These are phyloP conservation scores for Gelatoporia subvermispora DNA, from an alignment of 768 basidiomycete species.

Conservation along the genomic window DNA sequence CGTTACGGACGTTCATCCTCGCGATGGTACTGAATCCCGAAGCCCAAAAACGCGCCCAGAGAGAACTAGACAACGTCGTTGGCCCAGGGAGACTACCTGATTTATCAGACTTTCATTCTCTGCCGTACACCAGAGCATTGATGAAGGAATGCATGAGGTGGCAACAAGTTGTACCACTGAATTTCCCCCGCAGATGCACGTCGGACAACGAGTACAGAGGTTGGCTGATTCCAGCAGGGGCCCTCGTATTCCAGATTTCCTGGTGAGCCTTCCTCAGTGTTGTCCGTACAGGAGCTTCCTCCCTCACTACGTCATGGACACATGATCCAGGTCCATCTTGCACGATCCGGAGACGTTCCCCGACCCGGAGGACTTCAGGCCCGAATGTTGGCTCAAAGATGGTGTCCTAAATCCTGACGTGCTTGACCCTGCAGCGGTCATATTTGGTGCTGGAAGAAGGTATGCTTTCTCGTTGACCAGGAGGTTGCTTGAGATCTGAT, in stretches of 20 bases:
- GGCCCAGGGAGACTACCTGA: conserved; percentile 41
- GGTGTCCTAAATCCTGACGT: too few species aligned
- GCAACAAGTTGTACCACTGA: conserved; percentile 9
- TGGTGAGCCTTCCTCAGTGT: conserved; percentile 3
- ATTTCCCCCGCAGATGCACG: conserved; percentile 16
- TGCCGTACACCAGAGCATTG: conserved; percentile 22
- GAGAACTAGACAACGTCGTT: conserved; percentile 30
- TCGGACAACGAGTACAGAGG: conserved; percentile 22
- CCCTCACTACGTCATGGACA: neutral
- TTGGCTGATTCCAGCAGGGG: conserved; percentile 21
- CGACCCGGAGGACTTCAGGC: conserved; percentile 3
- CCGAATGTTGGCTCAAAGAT: conserved; percentile 12
- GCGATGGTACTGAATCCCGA: conserved; percentile 35
- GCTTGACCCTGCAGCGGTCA: too few species aligned
- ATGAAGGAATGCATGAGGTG: conserved; percentile 29
- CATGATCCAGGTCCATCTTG: conserved; percentile 4
- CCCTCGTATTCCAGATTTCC: conserved; percentile 15
- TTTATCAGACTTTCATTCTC: conserved; percentile 17
- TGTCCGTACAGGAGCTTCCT: neutral
- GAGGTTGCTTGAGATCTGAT: too few species aligned
- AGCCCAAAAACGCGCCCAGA: conserved; percentile 33
- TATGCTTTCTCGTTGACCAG: too few species aligned
- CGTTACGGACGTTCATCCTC: conserved; percentile 7
- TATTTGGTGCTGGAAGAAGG: too few species aligned
- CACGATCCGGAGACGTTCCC: conserved; percentile 5